Percentiles rank a stretch among this genome's conserved stretches.
These are phyloP conservation scores for Candida pseudoviswanathii DNA, from an alignment of 1,139 yeast genomes.

Conservation along the genomic window DNA sequence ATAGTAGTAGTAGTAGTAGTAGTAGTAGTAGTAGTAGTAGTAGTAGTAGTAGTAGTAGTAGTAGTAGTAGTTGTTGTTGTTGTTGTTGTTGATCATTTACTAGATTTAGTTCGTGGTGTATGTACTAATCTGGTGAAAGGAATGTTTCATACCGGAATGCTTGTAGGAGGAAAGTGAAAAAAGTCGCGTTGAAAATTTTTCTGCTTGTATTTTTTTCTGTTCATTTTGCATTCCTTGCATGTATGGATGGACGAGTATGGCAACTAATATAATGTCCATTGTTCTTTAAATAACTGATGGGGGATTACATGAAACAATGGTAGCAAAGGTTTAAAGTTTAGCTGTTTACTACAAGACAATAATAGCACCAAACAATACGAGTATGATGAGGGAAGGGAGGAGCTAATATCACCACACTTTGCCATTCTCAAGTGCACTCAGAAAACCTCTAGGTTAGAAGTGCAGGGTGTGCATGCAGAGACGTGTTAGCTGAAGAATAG, in stretches of 20 bases:
- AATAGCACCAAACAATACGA: not conserved
- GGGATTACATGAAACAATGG: not conserved
- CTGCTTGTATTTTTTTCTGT: not conserved
- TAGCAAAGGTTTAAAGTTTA: not conserved
- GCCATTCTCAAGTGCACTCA: no score
- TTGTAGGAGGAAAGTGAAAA: not conserved
- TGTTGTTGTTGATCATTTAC: not conserved
- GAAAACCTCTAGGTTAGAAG: no score
- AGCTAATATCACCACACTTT: no score
- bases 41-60: no score
- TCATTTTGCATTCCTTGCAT: not conserved
- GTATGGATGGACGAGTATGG: not conserved
- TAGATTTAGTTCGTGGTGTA: not conserved
- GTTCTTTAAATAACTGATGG: not conserved
- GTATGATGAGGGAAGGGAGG: not conserved
- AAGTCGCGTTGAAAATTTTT: not conserved
- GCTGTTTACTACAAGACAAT: not conserved
- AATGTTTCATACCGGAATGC: not conserved
- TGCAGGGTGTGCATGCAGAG: no score
- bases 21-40: not conserved
- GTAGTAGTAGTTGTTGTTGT: not conserved
- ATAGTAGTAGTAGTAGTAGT: no score
- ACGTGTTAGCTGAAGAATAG: not conserved
- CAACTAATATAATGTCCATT: not conserved
- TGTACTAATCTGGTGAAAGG: not conserved